Conservation (phyloP, 140 eudicot species). For the Flaveria floridana region DNA sequence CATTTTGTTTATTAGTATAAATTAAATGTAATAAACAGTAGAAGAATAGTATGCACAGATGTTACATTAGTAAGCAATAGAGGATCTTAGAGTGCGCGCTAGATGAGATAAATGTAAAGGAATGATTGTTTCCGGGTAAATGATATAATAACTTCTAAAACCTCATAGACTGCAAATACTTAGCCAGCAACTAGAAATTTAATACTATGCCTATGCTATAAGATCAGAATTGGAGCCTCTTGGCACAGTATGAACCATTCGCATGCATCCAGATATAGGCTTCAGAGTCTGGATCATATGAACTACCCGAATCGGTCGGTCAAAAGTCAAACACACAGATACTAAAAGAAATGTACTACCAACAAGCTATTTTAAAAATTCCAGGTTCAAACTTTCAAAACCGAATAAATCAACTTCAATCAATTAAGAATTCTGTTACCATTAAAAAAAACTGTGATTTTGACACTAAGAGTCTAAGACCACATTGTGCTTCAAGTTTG, state of each 20-base stretch:
- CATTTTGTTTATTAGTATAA: no score
- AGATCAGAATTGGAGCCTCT: neutral
- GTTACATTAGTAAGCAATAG: no score
- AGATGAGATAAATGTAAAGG: no score
- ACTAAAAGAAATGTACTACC: neutral
- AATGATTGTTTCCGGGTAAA: no score
- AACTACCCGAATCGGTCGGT: no score
- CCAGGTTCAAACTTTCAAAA: neutral
- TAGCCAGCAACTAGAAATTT: neutral
- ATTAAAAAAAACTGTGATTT: conserved; percentile 19
- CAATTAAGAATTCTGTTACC: neutral
- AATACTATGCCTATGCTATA: neutral
- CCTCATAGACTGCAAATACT: neutral
- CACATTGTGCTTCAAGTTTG: conserved; percentile 9
- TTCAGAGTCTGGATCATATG: no score
- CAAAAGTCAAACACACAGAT: neutral
- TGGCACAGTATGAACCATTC: neutral
- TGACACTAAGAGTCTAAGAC: conserved; percentile 12
- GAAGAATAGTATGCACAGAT: no score
- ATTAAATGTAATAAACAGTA: no score
- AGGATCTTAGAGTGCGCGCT: no score
- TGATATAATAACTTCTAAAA: no score
- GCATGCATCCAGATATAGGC: no score
- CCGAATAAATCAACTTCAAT: neutral
- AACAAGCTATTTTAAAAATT: neutral